phyloP scores from a whole-genome alignment of 1,284 basidiomycete species.

The Pseudozyma hubeiensis region DNA sequence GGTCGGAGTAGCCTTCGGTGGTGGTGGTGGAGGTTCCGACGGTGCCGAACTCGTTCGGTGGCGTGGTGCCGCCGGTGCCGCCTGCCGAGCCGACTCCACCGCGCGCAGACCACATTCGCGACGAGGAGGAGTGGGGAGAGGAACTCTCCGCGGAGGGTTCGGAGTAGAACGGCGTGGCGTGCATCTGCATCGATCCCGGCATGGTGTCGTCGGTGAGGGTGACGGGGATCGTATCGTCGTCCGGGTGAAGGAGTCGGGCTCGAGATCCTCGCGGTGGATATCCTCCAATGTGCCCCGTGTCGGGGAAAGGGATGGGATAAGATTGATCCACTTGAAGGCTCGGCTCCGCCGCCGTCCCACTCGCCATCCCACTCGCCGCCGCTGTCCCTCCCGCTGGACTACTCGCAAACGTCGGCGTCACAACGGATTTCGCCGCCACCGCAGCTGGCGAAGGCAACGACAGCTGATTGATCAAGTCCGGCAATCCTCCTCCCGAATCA shows the following conservation, averaged over 20 bases:
- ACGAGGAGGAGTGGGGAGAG: neutral
- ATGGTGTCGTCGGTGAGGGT: conserved; percentile 22
- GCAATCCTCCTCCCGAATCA: conserved; percentile 51
- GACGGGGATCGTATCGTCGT: conserved; percentile 25
- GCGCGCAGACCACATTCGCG: conserved; percentile 14
- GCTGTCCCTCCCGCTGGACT: neutral
- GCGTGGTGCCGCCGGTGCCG: conserved; percentile 26
- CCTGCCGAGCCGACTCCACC: conserved; percentile 44
- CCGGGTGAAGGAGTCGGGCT: conserved; percentile 22
- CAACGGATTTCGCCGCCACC: conserved; percentile 1
- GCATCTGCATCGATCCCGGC: conserved; percentile 1
- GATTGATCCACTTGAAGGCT: conserved; percentile 14
- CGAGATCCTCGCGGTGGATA: conserved; percentile 37
- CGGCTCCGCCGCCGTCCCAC: neutral
- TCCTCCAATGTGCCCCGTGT: conserved; percentile 41
- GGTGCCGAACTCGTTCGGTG: conserved; percentile 37
- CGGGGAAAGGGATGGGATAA: conserved; percentile 47
- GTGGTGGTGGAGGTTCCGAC: conserved; percentile 28
- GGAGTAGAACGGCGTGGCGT: conserved; percentile 22
- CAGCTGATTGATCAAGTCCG: conserved; percentile 48
- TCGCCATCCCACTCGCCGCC: neutral
- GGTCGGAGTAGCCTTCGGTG: conserved; percentile 30
- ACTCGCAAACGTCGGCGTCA: conserved; percentile 4
- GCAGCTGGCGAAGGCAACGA: conserved; percentile 8
- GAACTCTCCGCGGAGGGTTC: conserved; percentile 32